phyloP scores from a whole-genome alignment of 1,139 yeast species.

The Saccharomycopsis crataegensis region DNA sequence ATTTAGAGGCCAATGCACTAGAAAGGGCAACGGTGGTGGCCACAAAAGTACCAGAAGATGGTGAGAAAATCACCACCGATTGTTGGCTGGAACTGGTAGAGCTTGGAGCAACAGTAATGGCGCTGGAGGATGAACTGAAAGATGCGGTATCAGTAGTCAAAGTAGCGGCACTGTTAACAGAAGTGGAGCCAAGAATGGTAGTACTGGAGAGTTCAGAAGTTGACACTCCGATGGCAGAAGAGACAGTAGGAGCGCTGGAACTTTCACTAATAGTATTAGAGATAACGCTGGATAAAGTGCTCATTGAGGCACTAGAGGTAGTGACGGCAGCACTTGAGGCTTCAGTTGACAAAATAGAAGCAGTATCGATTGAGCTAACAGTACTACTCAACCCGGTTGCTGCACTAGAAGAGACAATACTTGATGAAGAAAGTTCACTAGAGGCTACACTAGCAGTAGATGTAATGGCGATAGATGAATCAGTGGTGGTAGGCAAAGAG shows the following conservation, averaged over 20 bases:
- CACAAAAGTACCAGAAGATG: slow-evolving; percentile 9
- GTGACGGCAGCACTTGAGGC: background rate
- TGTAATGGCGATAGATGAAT: background rate
- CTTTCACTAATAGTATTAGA: background rate
- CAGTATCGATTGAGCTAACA: background rate
- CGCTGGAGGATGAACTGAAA: background rate
- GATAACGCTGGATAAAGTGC: background rate
- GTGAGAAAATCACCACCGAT: slow-evolving; percentile 12
- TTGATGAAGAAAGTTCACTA: background rate
- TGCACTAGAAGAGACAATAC: background rate
- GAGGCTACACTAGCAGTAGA: background rate
- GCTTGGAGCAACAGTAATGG: background rate
- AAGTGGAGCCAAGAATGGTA: background rate
- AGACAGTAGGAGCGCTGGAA: background rate
- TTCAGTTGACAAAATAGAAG: background rate
- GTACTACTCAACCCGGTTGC: background rate
- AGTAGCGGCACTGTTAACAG: background rate
- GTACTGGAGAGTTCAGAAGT: no score
- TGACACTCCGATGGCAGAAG: background rate
- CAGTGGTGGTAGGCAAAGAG: no score
- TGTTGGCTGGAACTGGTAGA: background rate
- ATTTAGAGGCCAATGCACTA: slow-evolving; percentile 21
- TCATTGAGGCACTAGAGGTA: background rate
- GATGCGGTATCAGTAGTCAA: background rate
- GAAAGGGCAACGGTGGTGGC: slow-evolving; percentile 12